phyloP scores from a whole-genome alignment of 345 rosid genomes.

The Dovyalis caffra region DNA sequence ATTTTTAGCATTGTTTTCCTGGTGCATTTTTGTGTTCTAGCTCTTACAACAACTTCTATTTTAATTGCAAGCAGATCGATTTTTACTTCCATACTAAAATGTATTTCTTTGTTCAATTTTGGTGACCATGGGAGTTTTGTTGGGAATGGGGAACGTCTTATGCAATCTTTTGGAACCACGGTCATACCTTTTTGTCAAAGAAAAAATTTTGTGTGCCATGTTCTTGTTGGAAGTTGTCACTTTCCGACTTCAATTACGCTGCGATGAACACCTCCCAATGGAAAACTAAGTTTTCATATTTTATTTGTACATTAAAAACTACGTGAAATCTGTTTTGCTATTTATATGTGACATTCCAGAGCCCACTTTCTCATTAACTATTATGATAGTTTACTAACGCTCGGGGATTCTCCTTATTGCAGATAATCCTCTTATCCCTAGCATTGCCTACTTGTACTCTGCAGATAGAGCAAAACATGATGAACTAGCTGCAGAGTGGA shows the following conservation, averaged over 20 bases:
- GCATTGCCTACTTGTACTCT: slow-evolving; percentile 67
- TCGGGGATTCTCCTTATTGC: slow-evolving; percentile 17
- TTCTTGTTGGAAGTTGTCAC: background rate
- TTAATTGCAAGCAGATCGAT: background rate
- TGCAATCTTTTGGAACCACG: background rate
- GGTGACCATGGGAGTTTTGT: background rate
- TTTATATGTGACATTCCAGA: background rate
- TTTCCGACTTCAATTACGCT: background rate
- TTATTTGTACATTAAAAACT: background rate
- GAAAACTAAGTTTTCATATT: background rate
- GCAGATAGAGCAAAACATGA: slow-evolving; percentile 76
- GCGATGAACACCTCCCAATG: background rate
- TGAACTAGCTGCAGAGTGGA: slow-evolving; percentile 83
- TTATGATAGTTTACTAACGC: background rate
- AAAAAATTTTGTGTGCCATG: too few relatives aligned
- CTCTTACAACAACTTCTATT: background rate
- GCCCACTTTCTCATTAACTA: background rate
- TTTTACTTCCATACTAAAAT: too few relatives aligned
- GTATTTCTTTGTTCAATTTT: background rate
- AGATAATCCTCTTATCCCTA: slow-evolving; percentile 65
- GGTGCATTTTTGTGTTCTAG: background rate
- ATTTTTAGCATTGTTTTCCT: background rate
- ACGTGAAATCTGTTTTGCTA: background rate
- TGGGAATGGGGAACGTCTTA: background rate
- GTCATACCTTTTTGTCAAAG: background rate